A percentile compares a stretch with the other conserved stretches of the same genome.
Conservation (phyloP, 257 asterid species). For the Solanum pennellii region DNA sequence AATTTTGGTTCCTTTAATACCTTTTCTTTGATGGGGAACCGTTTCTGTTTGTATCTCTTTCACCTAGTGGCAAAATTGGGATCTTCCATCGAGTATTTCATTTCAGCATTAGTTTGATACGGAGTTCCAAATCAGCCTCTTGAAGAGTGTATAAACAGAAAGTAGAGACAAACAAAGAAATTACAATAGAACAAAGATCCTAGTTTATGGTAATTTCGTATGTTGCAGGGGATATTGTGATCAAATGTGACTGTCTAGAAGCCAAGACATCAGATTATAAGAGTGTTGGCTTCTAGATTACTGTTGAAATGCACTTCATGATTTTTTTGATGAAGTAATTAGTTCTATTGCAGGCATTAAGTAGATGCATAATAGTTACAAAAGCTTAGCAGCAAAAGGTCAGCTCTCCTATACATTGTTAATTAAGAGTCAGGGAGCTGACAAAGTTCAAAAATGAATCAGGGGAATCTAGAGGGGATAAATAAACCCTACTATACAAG, state of each 20-base stretch:
- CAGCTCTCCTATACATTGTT: too few species aligned
- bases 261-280: background rate
- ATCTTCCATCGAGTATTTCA: background rate
- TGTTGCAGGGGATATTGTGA: background rate
- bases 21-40: background rate
- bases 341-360: too few species aligned
- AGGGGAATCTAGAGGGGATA: too few species aligned
- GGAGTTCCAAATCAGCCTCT: background rate
- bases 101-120: background rate
- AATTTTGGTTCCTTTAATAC: background rate
- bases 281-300: background rate
- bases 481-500: too few species aligned
- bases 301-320: background rate
- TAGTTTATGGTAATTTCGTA: background rate
- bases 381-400: too few species aligned
- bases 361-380: too few species aligned
- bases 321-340: too few species aligned
- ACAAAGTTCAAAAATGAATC: too few species aligned
- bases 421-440: too few species aligned
- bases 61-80: background rate
- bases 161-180: background rate
- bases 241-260: background rate
- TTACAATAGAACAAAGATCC: background rate
- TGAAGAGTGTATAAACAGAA: background rate
- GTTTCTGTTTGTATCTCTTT: background rate